phyloP scores from a whole-genome alignment of 2,329 filamentous ascomycete species.

The Eutypella sp. region DNA sequence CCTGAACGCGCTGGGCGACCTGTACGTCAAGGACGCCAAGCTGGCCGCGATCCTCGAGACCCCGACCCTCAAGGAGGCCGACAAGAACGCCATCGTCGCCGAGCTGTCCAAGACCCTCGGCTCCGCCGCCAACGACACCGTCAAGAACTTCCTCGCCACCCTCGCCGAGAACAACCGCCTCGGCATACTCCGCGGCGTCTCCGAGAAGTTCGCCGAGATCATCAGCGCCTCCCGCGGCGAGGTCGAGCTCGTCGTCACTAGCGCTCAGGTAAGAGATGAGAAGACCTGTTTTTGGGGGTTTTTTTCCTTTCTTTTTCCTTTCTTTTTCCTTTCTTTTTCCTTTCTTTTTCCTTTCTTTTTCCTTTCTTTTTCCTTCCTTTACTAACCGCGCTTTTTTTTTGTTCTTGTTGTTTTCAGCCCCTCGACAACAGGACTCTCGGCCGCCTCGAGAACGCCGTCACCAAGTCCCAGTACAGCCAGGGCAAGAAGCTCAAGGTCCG shows the following conservation, averaged over 20 bases:
- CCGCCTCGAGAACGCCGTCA: conserved; percentile 80
- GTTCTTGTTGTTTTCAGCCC: no score
- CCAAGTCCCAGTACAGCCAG: conserved; percentile 83
- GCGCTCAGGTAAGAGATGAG: conserved; percentile 86
- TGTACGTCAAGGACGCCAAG: conserved; percentile 80
- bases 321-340: not conserved
- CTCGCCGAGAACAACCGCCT: conserved; percentile 97
- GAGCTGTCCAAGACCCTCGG: conserved; percentile 85
- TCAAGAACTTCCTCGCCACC: conserved; percentile 90
- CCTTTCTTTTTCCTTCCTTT: not conserved
- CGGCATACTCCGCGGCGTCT: conserved; percentile 72
- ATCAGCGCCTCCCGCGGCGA: conserved; percentile 89
- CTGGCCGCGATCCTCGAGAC: conserved; percentile 70
- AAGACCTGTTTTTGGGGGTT: no score
- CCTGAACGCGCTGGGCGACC: conserved; percentile 62
- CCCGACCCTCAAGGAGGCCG: conserved; percentile 69
- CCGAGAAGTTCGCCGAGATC: conserved; percentile 79
- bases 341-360: no score
- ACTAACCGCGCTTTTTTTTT: not conserved
- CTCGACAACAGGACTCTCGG: conserved; percentile 82
- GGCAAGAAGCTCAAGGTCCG: conserved; percentile 99
- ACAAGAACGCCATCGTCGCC: conserved; percentile 81
- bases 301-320: not conserved
- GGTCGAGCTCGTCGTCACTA: conserved; percentile 88
- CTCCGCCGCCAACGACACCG: conserved; percentile 60